phyloP scores from a whole-genome alignment of 139 green algal species.

The Chlorella sp. region DNA sequence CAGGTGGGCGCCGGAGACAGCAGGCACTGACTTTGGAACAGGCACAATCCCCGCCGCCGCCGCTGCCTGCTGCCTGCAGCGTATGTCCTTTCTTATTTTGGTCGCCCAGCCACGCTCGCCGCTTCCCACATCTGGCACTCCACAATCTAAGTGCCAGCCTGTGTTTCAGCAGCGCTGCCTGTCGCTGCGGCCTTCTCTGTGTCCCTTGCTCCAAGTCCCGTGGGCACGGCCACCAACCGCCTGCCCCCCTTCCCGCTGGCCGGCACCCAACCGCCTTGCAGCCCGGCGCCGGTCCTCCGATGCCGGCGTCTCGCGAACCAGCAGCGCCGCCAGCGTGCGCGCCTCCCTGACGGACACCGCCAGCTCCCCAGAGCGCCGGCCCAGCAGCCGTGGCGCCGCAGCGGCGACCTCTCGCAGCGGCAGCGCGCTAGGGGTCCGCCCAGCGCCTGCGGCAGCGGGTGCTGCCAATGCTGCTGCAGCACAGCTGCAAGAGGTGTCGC shows the following conservation, averaged over 20 bases:
- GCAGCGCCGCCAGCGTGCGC: conserved; percentile 12
- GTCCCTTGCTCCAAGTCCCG: neutral
- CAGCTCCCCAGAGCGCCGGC: neutral
- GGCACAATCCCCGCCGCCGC: neutral
- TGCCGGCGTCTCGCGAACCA: neutral
- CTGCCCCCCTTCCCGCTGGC: neutral
- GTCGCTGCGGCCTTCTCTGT: neutral
- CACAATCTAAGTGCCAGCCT: no score
- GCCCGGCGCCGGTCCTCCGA: neutral
- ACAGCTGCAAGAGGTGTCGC: neutral
- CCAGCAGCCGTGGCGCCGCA: neutral
- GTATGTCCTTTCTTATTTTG: neutral
- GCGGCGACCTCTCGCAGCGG: neutral
- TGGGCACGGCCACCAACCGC: neutral
- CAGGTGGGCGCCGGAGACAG: neutral
- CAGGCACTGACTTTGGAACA: neutral
- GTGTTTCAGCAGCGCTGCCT: no score
- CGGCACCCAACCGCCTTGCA: neutral
- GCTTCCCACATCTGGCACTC: neutral
- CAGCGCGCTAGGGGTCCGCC: neutral
- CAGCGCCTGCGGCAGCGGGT: neutral
- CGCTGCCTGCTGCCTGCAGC: neutral
- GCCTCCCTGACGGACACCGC: neutral
- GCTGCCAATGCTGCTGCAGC: neutral
- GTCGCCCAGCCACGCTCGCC: neutral